Conservation (phyloP, 2,329 filamentous ascomycete species). For the Fusarium xyrophilum region DNA sequence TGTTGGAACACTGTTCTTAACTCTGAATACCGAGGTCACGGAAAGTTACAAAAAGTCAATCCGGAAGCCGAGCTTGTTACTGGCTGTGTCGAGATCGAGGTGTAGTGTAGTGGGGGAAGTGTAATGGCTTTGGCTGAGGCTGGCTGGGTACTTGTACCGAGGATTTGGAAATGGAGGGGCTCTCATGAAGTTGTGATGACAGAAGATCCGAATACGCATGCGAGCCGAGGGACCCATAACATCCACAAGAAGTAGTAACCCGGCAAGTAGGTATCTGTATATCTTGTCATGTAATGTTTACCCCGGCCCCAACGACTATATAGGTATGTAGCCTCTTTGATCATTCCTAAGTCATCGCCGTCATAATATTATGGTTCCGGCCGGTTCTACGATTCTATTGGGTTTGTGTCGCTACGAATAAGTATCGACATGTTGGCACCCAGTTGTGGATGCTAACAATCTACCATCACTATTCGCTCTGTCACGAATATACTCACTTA, state of each 20-base stretch:
- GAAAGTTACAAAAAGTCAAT: not conserved
- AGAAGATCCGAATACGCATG: constrained; percentile 16
- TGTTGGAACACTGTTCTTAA: accelerated
- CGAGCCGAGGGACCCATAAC: constrained; percentile 14
- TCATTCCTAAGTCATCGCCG: not conserved
- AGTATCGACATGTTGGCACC: not conserved
- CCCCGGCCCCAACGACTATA: not conserved
- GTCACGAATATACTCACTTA: not conserved
- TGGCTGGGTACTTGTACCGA: constrained; percentile 17
- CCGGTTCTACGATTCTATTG: not conserved
- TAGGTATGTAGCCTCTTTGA: too few relatives aligned
- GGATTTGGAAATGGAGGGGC: constrained; percentile 32
- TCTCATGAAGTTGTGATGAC: constrained; percentile 5
- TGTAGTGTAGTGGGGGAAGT: constrained; percentile 17
- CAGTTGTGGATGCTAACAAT: not conserved
- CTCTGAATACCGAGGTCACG: not conserved
- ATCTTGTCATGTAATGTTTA: not conserved
- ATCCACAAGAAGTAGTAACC: not conserved
- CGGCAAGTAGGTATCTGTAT: not conserved
- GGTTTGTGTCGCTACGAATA: not conserved
- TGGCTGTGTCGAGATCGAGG: constrained; percentile 23
- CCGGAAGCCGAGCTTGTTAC: constrained; percentile 37
- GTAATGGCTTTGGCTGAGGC: constrained; percentile 17
- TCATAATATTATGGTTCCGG: not conserved
- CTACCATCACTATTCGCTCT: not conserved